Conservation (phyloP, 441 rosid genomes). For the Brassica balearica region DNA sequence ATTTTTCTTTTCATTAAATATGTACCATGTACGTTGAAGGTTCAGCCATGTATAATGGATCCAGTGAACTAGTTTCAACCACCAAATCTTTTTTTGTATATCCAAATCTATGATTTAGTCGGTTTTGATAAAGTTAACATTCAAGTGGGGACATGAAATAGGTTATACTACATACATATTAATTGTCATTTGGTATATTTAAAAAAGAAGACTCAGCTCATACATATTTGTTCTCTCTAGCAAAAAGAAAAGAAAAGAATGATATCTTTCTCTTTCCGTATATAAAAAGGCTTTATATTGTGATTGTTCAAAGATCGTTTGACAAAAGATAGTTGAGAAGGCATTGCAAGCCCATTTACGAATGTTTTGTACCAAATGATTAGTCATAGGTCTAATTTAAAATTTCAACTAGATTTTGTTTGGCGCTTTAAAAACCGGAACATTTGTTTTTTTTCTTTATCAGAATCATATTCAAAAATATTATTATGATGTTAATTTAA, state of each 20-base stretch:
- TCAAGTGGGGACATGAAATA: conserved; percentile 28
- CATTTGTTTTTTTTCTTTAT: too few species aligned
- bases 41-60: conserved; percentile 32
- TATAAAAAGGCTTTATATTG: neutral
- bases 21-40: conserved; percentile 37
- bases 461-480: too few species aligned
- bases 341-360: conserved; percentile 10
- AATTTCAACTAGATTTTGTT: neutral
- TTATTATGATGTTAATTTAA: too few species aligned
- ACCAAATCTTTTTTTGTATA: conserved; percentile 27
- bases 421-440: too few species aligned
- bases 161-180: conserved; percentile 6
- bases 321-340: neutral
- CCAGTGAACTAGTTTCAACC: conserved; percentile 35
- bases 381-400: neutral
- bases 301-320: neutral
- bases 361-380: neutral
- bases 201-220: neutral
- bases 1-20: conserved; percentile 1
- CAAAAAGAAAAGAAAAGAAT: neutral
- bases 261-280: neutral
- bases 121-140: conserved; percentile 28
- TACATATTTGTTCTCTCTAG: conserved; percentile 10
- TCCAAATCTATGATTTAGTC: conserved; percentile 32
- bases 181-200: neutral